Conservation (phyloP, 768 basidiomycete genomes). For the Kwoniella bestiolae region DNA sequence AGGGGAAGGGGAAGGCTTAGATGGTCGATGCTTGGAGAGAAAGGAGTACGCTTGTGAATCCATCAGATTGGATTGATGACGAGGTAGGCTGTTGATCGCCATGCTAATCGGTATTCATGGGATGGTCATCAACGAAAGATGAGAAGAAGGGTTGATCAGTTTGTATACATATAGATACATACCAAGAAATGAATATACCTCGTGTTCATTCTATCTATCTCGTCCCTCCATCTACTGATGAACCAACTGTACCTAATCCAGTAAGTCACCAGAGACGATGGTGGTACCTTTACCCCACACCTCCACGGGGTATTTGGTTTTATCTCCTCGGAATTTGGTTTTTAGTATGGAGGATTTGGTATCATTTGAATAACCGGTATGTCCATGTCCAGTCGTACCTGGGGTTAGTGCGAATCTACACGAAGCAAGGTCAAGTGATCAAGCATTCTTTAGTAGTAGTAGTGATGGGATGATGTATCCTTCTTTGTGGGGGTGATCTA, state of each 20-base stretch:
- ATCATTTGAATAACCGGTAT: not conserved
- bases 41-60: too few relatives aligned
- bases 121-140: too few relatives aligned
- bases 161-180: not conserved
- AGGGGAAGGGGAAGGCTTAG: slow-evolving; percentile 27
- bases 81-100: too few relatives aligned
- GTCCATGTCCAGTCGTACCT: not conserved
- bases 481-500: not conserved
- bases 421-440: slow-evolving; percentile 8
- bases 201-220: not conserved
- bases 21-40: too few relatives aligned
- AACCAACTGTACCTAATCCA: not conserved
- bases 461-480: not conserved
- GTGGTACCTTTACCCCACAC: not conserved
- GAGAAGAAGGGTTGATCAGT: not conserved
- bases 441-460: not conserved
- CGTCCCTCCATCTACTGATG: too few relatives aligned
- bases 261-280: not conserved
- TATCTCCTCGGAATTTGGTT: not conserved
- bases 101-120: too few relatives aligned
- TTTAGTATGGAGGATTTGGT: too few relatives aligned
- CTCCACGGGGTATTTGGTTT: slow-evolving; percentile 13
- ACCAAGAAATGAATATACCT: not conserved
- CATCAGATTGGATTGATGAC: too few relatives aligned
- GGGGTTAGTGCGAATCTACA: not conserved